Percentiles rank a stretch among this genome's conserved stretches.
phyloP scores from a whole-genome alignment of 1,284 basidiomycete species.

The Chiua sp. region DNA sequence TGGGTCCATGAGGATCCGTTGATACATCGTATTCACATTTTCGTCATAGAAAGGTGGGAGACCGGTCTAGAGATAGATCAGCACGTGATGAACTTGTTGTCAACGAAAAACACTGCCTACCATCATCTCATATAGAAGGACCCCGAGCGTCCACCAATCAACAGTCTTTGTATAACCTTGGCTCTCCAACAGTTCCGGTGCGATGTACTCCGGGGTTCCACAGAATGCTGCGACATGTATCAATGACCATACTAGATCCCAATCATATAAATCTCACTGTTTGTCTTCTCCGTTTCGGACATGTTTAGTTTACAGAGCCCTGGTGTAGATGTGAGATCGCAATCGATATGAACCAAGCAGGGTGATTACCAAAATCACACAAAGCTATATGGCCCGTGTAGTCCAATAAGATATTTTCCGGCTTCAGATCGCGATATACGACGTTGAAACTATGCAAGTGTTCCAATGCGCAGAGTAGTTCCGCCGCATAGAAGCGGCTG shows the following conservation, averaged over 20 bases:
- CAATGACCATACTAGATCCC: not conserved
- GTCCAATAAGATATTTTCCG: slow-evolving; percentile 97
- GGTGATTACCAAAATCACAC: slow-evolving; percentile 85
- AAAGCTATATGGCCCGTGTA: slow-evolving; percentile 98
- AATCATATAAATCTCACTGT: slow-evolving; percentile 64
- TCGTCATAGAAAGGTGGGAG: slow-evolving; percentile 99
- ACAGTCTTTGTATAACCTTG: slow-evolving; percentile 99
- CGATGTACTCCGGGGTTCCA: slow-evolving; percentile 98
- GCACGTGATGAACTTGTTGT: not conserved
- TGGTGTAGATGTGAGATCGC: slow-evolving; percentile 27
- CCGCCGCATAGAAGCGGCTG: slow-evolving; percentile 96
- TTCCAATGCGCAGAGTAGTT: slow-evolving; percentile 93
- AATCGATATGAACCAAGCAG: not conserved
- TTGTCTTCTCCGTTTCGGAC: slow-evolving; percentile 97
- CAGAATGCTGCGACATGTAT: slow-evolving; percentile 79
- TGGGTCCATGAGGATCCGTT: slow-evolving; percentile 95
- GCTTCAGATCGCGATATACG: slow-evolving; percentile 97
- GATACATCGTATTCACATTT: slow-evolving; percentile 98
- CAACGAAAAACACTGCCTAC: slow-evolving; percentile 40
- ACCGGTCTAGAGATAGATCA: slow-evolving; percentile 66
- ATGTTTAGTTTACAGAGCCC: slow-evolving; percentile 99
- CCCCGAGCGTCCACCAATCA: slow-evolving; percentile 99
- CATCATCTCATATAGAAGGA: slow-evolving; percentile 99
- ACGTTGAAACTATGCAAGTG: slow-evolving; percentile 98
- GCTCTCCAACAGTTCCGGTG: slow-evolving; percentile 93